phyloP scores from a whole-genome alignment of 73 alveolate genomes.

The Blepharisma stoltei region DNA sequence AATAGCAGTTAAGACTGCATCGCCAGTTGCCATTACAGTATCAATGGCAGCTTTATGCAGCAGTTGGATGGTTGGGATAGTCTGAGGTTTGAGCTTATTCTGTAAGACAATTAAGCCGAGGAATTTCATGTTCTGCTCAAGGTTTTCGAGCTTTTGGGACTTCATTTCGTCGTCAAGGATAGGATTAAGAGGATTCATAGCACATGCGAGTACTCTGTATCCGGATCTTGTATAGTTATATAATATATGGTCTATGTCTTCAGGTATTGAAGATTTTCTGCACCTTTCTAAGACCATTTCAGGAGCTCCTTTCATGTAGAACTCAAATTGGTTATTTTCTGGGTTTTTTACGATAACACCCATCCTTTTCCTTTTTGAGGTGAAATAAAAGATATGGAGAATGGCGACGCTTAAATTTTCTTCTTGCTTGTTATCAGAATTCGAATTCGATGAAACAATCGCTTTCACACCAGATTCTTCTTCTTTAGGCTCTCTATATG shows the following conservation, averaged over 20 bases:
- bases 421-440: too few species aligned
- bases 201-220: slow-evolving; percentile 56
- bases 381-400: slow-evolving; percentile 86
- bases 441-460: neutral
- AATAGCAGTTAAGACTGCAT: slow-evolving; percentile 73
- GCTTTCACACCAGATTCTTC: slow-evolving; percentile 8
- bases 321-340: neutral
- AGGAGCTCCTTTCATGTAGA: slow-evolving; percentile 17
- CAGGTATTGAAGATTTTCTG: neutral
- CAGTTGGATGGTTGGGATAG: slow-evolving; percentile 59
- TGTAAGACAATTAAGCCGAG: slow-evolving; percentile 72
- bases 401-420: slow-evolving; percentile 36
- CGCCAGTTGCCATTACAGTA: slow-evolving; percentile 85
- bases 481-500: neutral
- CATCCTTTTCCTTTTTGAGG: slow-evolving; percentile 89
- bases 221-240: neutral
- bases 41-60: slow-evolving; percentile 62
- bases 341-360: slow-evolving; percentile 66
- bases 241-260: neutral
- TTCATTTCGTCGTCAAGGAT: slow-evolving; percentile 38
- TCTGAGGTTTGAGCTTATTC: slow-evolving; percentile 70
- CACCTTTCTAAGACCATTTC: neutral
- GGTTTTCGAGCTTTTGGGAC: slow-evolving; percentile 50
- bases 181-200: slow-evolving; percentile 43
- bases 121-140: slow-evolving; percentile 68